Base-by-base conservation (phyloP, 176 grass and related monocot species). In the Musa itinerans region DNA sequence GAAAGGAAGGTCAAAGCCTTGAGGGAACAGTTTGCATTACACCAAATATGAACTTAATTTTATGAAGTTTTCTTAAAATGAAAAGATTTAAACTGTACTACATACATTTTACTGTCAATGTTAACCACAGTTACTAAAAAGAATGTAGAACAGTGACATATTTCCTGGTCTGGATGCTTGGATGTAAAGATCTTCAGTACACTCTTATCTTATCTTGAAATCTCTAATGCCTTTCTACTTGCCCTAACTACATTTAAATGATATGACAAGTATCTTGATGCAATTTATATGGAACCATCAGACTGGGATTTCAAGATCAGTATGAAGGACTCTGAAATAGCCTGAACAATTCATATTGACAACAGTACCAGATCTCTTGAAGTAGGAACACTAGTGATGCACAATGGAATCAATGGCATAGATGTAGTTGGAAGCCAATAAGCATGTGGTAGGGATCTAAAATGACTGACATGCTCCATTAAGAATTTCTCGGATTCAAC, bases 381-480 rank as follows among this genome's bases (percentile, higher is more conserved):
- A 59, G 2, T 59, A 59, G 56, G 56, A 59, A 59, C 4, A 59
- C 16, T 19, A n/a, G 9, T 59, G 15, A 16, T 58, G 56, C 56
- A 58, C 26, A 27, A 27, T 27, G 26, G 26, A 27, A 27, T 27
- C 26, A 27, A 27, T 27, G 26, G 26, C 26, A 27, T 27, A 27
- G 26, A 0, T 27, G 26, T 27, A 27, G 26, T 27, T 27, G 26
- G 26, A 27, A 66, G 26, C 29, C 13, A 66, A 34, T 29, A 7
- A 66, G 11, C 64, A 29, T 27, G 22, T 34, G 13, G 24, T 16
- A 66, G 64, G 24, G 64, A 11, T 34, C 22, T 65, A 24, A 27
- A 24, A 66, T 66, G 64, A 29, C 64, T 66, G 26, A 29, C 64
- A 27, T 66, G 23, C 23, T 66, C 64, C 64, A 66, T 24, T 66